These are phyloP conservation scores for Rhododendron griersonianum DNA, from an alignment of 148 eudicot species.

Conservation along the genomic window DNA sequence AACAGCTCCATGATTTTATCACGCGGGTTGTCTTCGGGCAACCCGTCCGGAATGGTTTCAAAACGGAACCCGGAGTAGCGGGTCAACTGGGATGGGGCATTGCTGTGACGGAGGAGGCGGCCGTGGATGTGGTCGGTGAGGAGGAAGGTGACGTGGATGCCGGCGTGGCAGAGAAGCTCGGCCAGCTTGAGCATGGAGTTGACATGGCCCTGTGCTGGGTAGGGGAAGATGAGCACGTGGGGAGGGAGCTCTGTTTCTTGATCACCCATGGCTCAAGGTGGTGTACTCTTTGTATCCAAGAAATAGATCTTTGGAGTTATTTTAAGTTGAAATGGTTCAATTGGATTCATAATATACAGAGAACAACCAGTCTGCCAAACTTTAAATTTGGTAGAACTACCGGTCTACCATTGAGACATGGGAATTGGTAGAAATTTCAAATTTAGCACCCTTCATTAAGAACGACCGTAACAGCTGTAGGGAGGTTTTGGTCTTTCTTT, in stretches of 20 bases:
- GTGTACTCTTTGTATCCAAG: no score
- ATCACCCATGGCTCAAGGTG: no score
- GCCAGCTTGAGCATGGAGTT: not conserved
- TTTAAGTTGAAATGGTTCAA: no score
- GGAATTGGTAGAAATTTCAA: no score
- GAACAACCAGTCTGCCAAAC: no score
- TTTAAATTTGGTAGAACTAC: no score
- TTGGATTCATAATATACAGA: no score
- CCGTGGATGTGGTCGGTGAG: not conserved
- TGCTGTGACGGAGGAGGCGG: not conserved
- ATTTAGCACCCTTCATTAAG: no score
- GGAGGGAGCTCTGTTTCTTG: not conserved
- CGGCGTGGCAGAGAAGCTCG: not conserved
- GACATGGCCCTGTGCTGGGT: not conserved
- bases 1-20: not conserved
- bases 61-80: not conserved
- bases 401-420: no score
- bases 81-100: not conserved
- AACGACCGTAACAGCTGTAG: no score
- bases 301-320: no score
- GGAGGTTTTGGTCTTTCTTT: no score
- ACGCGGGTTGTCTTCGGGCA: not conserved
- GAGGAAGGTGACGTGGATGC: not conserved
- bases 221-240: not conserved
- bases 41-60: not conserved